Percentiles rank a stretch among this genome's conserved stretches.
These are phyloP conservation scores for Talaromyces sp. DNA, from an alignment of 2,329 filamentous ascomycete genomes.

Conservation along the genomic window DNA sequence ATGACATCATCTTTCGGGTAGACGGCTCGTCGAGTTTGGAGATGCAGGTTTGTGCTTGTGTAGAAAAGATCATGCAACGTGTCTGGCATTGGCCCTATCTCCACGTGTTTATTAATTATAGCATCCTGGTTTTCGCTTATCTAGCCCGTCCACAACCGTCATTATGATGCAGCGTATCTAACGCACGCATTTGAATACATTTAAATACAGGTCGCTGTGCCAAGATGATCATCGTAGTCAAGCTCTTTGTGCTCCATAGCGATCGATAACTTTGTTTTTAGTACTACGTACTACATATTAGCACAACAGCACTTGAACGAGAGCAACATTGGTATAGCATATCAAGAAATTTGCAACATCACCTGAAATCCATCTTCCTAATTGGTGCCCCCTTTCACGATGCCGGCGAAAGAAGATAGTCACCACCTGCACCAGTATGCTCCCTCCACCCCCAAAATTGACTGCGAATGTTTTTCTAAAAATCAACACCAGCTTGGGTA, in stretches of 20 bases:
- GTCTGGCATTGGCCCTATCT: too few relatives aligned
- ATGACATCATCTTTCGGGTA: not conserved
- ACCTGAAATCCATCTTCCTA: too few relatives aligned
- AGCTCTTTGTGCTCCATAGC: slow-evolving; percentile 8
- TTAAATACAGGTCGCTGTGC: slow-evolving; percentile 8
- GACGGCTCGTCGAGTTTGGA: not conserved
- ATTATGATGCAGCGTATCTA: slow-evolving; percentile 11
- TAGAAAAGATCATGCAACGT: not conserved
- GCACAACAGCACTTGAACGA: too few relatives aligned
- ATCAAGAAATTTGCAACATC: too few relatives aligned
- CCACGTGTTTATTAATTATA: not conserved
- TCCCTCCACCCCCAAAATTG: not conserved
- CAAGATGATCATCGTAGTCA: slow-evolving; percentile 7
- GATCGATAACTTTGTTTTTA: not conserved
- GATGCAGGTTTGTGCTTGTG: not conserved
- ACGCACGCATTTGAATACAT: not conserved
- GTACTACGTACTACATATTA: too few relatives aligned
- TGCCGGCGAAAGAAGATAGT: slow-evolving; percentile 1
- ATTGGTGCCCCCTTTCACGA: not conserved
- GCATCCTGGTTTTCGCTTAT: not conserved
- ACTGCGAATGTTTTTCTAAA: not conserved
- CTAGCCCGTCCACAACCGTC: not conserved
- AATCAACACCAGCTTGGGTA: slow-evolving; percentile 48
- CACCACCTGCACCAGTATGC: slow-evolving; percentile 24
- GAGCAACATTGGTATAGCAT: too few relatives aligned